Base-by-base conservation (phyloP, 2,329 filamentous ascomycete genomes). In the Exophiala oligosperma region DNA sequence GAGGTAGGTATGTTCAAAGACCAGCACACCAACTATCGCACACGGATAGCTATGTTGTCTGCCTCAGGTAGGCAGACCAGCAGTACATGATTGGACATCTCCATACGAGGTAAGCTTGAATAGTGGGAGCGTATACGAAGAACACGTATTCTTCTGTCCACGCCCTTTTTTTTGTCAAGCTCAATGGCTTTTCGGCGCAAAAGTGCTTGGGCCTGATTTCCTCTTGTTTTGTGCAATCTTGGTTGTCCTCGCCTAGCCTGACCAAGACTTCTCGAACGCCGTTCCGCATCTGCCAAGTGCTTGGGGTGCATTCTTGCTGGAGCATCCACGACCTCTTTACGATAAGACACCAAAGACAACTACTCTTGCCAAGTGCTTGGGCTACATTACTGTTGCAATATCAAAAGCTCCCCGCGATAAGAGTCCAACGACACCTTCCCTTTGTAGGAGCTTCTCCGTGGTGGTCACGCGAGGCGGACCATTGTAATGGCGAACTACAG, bases 291-390 rank as follows among this genome's bases (percentile, higher is more conserved):
- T 37, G 59, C 59, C 59, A 61, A 58, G 59, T 28, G 17, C 55
- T 61, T 55, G 41, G 59, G 59, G 57, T 58, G 21, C 40, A 43
- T 43, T 14, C 14, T 23, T 21, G 14, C 21, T 43, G 40, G 5
- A 21, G 21, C 40, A 14, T 43, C 40, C 7, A 43, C 9, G 8
- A 9, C 32, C 3, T 43, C 40, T 4, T 23, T 4, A 21, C 9
- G 40, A 43, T 43, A 43, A 43, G 12, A 43, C 24, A 44, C 21
- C 14, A 29, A 52, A 46, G 59, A 44, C 49, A 61, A 51, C 59
- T 61, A 55, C 55, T 52, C 41, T 38, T 37, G 59, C 59, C 59
- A 61, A 58, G 59, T 28, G 17, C 55, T 61, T 55, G 47, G 59
- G 59, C 54, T 58, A 43, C 40, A 43, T 43, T 2, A 43, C 40